Percentiles rank a stretch among this genome's conserved stretches.
These are phyloP conservation scores for Leucoagaricus sp. DNA, from an alignment of 1,284 basidiomycete species.

Conservation along the genomic window DNA sequence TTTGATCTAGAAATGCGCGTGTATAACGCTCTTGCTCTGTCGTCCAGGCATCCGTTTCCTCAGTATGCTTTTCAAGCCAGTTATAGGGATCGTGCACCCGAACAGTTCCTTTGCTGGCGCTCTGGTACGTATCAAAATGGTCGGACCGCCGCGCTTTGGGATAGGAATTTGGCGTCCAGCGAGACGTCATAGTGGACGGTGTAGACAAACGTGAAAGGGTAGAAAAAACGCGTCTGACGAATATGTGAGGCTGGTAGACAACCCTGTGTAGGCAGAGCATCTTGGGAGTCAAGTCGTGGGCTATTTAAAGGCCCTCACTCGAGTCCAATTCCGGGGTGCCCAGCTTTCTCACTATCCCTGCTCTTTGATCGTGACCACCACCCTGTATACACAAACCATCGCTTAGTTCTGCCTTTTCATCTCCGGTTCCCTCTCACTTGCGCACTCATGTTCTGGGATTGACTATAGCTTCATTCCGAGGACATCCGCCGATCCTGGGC, in stretches of 20 bases:
- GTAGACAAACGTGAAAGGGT: conserved; percentile 13
- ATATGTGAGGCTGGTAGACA: neutral
- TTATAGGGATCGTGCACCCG: conserved; percentile 71
- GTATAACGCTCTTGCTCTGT: conserved; percentile 65
- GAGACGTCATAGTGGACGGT: conserved; percentile 25
- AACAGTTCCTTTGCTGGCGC: conserved; percentile 58
- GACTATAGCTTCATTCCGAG: neutral
- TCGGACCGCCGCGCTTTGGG: conserved; percentile 64
- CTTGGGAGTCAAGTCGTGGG: neutral
- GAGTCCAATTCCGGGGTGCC: neutral
- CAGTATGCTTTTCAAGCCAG: conserved; percentile 65
- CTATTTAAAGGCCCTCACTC: conserved; percentile 7
- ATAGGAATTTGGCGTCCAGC: conserved; percentile 47
- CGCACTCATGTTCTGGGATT: neutral
- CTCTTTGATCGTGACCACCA: neutral
- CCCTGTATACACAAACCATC: neutral
- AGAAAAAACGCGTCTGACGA: conserved; percentile 25
- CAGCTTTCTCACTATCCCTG: neutral
- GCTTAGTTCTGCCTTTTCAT: neutral
- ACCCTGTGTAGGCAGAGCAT: conserved; percentile 9
- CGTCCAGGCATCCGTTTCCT: conserved; percentile 68
- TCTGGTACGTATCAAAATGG: conserved; percentile 70
- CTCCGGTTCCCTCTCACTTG: neutral
- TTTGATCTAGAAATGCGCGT: conserved; percentile 59
- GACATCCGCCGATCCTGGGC: neutral